Conservation (phyloP, 2,329 filamentous ascomycete genomes). For the Calonectria hawksworthii region DNA sequence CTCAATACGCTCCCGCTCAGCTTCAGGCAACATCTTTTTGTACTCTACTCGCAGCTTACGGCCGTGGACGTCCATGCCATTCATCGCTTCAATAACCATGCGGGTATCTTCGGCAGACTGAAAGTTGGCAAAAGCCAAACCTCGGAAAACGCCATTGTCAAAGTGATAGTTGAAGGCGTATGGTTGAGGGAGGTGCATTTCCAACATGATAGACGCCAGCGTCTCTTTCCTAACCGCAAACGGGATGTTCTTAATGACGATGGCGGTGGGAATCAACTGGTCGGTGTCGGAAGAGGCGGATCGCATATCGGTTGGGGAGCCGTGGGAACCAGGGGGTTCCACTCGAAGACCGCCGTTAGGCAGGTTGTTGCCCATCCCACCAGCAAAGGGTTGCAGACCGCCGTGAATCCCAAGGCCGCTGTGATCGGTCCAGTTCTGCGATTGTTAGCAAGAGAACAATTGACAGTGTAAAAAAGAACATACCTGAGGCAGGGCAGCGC, state of each 20-base stretch:
- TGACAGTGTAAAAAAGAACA: conserved; percentile 52
- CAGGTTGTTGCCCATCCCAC: conserved; percentile 53
- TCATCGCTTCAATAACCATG: conserved; percentile 92
- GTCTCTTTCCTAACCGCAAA: conserved; percentile 99
- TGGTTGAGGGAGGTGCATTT: conserved; percentile 91
- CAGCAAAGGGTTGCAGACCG: conserved; percentile 52
- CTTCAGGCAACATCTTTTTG: conserved; percentile 98
- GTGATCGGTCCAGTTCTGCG: conserved; percentile 67
- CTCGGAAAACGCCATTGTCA: conserved; percentile 96
- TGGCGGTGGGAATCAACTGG: conserved; percentile 96
- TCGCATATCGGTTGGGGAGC: conserved; percentile 57
- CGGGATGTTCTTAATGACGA: conserved; percentile 99
- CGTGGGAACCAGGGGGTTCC: conserved; percentile 56
- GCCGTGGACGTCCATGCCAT: conserved; percentile 95
- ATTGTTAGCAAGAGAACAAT: conserved; percentile 27
- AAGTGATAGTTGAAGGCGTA: conserved; percentile 99
- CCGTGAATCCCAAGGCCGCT: conserved; percentile 58
- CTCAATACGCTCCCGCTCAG: conserved; percentile 95
- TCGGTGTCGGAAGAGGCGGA: conserved; percentile 71
- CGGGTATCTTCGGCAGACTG: conserved; percentile 95
- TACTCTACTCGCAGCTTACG: conserved; percentile 97
- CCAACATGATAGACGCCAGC: conserved; percentile 92
- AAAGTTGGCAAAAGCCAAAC: conserved; percentile 97
- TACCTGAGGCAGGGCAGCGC: conserved; percentile 80
- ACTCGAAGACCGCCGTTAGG: conserved; percentile 60